Base-by-base conservation (phyloP, 2,329 filamentous ascomycete species). In the Penicillium verrucosum region DNA sequence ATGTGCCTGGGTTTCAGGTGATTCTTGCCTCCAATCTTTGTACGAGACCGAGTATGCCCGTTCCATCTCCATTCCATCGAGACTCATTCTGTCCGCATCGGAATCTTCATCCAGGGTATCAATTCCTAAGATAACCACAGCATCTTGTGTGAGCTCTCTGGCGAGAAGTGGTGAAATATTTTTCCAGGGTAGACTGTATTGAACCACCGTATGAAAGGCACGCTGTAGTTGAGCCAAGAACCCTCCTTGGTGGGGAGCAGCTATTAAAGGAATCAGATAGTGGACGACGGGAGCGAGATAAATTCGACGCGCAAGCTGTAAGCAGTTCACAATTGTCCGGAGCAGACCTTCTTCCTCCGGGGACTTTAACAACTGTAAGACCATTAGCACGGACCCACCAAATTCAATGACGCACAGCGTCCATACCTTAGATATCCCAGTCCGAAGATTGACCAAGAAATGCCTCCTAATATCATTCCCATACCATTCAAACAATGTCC, bases 181-280 rank as follows among this genome's bases (percentile, higher is more conserved):
- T 21, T 68, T 65, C 60, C 75, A 73, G 5, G 73, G 77, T 9
- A 83, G 64, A 16, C 77, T 76, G 60, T 81, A 79, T 27, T 75
- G 72, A 56, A 81, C 77, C 30, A 80, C 72, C 10, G 78, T 76
- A 54, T 81, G 75, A 23, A 82, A 70, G 32, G 75, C 73, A 37
- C 73, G 69, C 34, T 70, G 70, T 37, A 82, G 72, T 54, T 73
- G 77, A 23, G 56, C 64, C 58, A 69, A 70, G 50, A 63, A 67
- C 45, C 52, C 64, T 51, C 67, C 69, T 62, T 65, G 73, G 23
- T 64, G 70, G 3, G 61, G 32, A 5, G 48, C 43, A 25, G 68
- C 54, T 41, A 72, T 51, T 9, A 70, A 52, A 4, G 72, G 68
- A 34, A 74, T 51, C 2, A 77, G 45, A 54, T 71, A 68, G 45